A percentile compares a stretch with the other conserved stretches of the same genome.
These are phyloP conservation scores for Dactylorhiza incarnata DNA, from an alignment of 106 monocot species.

Conservation along the genomic window DNA sequence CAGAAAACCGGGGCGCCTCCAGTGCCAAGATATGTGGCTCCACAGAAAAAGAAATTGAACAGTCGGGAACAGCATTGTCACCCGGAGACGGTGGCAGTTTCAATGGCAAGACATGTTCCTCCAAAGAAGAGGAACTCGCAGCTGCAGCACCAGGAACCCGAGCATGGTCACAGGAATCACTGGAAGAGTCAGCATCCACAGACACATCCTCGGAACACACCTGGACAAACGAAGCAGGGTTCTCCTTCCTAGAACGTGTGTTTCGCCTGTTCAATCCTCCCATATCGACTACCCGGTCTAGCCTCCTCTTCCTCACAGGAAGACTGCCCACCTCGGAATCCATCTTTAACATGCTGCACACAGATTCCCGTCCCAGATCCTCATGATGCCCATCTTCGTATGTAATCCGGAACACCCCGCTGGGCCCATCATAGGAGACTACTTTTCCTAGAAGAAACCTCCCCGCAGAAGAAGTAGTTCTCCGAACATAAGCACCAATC, in stretches of 20 bases:
- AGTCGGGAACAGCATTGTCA: constrained; percentile 53
- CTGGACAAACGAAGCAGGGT: neutral
- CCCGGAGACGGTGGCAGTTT: constrained; percentile 53
- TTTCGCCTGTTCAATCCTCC: constrained; percentile 13
- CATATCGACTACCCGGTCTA: constrained; percentile 34
- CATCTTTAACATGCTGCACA: constrained; percentile 19
- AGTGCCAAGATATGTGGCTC: constrained; percentile 17
- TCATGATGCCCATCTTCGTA: constrained; percentile 51
- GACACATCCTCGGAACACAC: constrained; percentile 8
- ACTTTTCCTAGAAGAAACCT: constrained; percentile 47
- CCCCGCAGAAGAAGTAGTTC: constrained; percentile 4
- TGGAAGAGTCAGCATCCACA: constrained; percentile 44
- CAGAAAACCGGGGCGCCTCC: constrained; percentile 50
- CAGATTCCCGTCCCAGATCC: constrained; percentile 21
- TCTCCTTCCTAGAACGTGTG: constrained; percentile 21
- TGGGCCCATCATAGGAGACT: constrained; percentile 22
- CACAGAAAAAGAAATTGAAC: constrained; percentile 21
- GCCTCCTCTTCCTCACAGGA: constrained; percentile 55
- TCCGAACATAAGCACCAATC: constrained; percentile 52
- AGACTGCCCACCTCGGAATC: constrained; percentile 26
- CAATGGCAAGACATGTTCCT: constrained; percentile 16
- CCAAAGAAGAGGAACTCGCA: neutral
- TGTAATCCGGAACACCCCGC: constrained; percentile 22
- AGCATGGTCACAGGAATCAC: constrained; percentile 33
- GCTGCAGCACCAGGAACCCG: neutral